Evolutionary conservation across 306 rosid genomes (phyloP).

Genomic region (Fragaria vesca): DNA sequence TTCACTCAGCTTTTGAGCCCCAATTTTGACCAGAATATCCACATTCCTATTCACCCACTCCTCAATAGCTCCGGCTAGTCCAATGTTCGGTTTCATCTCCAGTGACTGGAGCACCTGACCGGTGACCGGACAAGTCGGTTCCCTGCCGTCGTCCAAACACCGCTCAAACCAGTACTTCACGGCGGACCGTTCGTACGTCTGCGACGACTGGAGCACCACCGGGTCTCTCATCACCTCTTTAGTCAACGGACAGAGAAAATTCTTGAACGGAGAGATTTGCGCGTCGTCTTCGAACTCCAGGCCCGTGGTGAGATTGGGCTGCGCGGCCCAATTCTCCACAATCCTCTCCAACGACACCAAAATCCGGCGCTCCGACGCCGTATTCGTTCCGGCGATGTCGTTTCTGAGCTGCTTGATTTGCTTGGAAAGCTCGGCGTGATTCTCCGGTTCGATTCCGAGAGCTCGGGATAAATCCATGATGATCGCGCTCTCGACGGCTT

Average conservation of each 20-base stretch:
- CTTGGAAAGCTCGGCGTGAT: constrained; percentile 38
- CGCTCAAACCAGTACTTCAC: constrained; percentile 49
- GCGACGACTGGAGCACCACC: constrained; percentile 49
- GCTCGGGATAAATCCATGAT: constrained; percentile 63
- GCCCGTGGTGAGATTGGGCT: constrained; percentile 22
- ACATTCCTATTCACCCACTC: constrained; percentile 50
- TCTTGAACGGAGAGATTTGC: constrained; percentile 42
- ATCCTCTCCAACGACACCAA: constrained; percentile 40
- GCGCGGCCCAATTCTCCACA: constrained; percentile 28
- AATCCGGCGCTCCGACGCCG: constrained; percentile 34
- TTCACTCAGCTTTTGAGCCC: constrained; percentile 30
- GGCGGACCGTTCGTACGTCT: constrained; percentile 52
- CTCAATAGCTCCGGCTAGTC: constrained; percentile 52
- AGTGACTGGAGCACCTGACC: constrained; percentile 38
- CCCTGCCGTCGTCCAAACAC: constrained; percentile 43
- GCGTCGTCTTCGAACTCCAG: constrained; percentile 43
- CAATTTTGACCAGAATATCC: constrained; percentile 35
- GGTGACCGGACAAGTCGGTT: constrained; percentile 51
- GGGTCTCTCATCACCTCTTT: constrained; percentile 59
- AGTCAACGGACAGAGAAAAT: constrained; percentile 49
- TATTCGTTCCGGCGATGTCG: constrained; percentile 29
- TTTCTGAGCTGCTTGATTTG: constrained; percentile 41
- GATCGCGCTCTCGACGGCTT: constrained; percentile 56
- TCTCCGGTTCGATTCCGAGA: constrained; percentile 44
- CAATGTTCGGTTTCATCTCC: constrained; percentile 53